These are phyloP conservation scores for Sporothrix inflata DNA, from an alignment of 2,329 filamentous ascomycete species.

Conservation along the genomic window DNA sequence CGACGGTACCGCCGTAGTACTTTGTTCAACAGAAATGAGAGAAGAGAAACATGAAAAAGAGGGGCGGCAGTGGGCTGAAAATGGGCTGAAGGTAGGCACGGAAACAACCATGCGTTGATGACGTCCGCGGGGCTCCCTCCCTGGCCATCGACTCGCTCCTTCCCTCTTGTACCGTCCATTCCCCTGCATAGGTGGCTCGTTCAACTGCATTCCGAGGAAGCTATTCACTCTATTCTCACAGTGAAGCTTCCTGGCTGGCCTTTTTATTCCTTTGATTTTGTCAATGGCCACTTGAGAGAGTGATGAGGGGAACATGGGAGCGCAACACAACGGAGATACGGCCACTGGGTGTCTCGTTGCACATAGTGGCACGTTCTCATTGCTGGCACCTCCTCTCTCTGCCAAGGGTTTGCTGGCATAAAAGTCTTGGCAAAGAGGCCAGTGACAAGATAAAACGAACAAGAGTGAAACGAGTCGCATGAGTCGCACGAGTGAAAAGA, in stretches of 20 bases:
- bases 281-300: no score
- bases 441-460: background rate
- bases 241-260: no score
- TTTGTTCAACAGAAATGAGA: background rate
- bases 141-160: background rate
- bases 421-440: constrained; percentile 12
- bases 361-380: background rate
- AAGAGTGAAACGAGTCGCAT: background rate
- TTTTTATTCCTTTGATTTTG: no score
- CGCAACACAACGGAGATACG: background rate
- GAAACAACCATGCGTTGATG: constrained; percentile 4
- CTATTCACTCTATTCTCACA: background rate
- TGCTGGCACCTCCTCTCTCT: background rate
- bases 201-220: background rate
- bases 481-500: background rate
- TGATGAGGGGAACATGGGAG: background rate
- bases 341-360: background rate
- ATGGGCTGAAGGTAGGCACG: background rate
- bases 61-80: constrained; percentile 11
- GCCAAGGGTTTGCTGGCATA: background rate
- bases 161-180: background rate
- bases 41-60: constrained; percentile 10
- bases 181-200: background rate
- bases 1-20: background rate
- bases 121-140: constrained; percentile 23